Conservation (phyloP, 2,329 filamentous ascomycete genomes). For the Diaporthe velutina region DNA sequence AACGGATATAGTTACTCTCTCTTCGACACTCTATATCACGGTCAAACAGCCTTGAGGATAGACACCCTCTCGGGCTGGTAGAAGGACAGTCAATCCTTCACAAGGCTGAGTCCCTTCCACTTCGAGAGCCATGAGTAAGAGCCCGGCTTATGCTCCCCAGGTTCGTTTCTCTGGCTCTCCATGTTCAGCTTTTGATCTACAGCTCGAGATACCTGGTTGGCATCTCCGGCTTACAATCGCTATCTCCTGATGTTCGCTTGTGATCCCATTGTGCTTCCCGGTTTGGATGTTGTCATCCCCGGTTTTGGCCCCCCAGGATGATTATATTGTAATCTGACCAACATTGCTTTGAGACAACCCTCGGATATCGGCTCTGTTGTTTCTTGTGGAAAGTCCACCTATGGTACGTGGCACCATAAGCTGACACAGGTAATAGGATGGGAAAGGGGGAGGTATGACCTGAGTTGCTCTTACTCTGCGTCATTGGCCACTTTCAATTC, state of each 20-base stretch:
- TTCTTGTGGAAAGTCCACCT: neutral
- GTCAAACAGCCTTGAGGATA: too few relatives aligned
- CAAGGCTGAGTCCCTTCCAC: neutral
- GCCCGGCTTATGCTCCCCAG: neutral
- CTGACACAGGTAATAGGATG: neutral
- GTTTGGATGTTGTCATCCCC: neutral
- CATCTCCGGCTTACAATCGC: neutral
- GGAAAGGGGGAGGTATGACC: too few relatives aligned
- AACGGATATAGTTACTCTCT: too few relatives aligned
- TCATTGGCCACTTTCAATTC: neutral
- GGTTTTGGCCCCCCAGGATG: neutral
- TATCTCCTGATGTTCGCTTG: neutral
- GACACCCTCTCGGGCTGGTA: neutral
- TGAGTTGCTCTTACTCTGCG: neutral
- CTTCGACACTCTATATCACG: neutral
- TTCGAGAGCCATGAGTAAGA: neutral
- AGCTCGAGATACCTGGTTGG: neutral
- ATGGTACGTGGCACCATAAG: conserved; percentile 2
- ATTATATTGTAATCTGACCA: neutral
- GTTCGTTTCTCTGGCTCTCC: neutral
- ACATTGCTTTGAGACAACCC: neutral
- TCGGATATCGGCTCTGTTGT: neutral
- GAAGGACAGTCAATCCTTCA: too few relatives aligned
- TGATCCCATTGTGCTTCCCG: neutral
- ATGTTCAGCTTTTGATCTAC: neutral